Percentiles rank a stretch among this genome's conserved stretches.
Evolutionary conservation across 2,329 filamentous ascomycete genomes (phyloP).

Genomic region (Trichoderma polysporum): DNA sequence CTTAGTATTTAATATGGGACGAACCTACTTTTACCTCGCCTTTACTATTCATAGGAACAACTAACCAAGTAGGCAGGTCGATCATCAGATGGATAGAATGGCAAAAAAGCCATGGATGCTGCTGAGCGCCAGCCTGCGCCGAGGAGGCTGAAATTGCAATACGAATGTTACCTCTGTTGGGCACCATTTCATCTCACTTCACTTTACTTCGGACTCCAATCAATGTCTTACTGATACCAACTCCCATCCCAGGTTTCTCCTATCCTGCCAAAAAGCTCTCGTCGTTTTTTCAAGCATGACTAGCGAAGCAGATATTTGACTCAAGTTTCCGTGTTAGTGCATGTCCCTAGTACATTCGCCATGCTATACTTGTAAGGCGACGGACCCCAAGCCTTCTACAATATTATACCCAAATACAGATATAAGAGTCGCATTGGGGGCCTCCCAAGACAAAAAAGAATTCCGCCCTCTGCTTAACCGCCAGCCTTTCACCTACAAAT

Average conservation of each 20-base stretch:
- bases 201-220: not conserved
- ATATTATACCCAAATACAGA: not conserved
- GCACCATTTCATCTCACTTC: not conserved
- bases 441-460: not conserved
- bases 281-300: not conserved
- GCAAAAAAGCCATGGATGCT: not conserved
- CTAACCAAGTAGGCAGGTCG: not conserved
- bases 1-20: not conserved
- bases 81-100: not conserved
- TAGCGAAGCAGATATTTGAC: no score
- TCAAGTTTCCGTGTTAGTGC: not conserved
- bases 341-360: not conserved
- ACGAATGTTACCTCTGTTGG: not conserved
- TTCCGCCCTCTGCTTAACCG: not conserved
- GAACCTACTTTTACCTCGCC: no score
- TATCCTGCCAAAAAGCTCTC: no score
- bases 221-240: not conserved
- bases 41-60: not conserved
- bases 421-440: not conserved
- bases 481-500: not conserved
- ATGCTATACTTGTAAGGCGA: not conserved
- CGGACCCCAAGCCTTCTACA: not conserved
- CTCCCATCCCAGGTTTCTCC: not conserved
- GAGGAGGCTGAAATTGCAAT: conserved; percentile 1
- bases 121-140: conserved; percentile 15